A percentile compares a stretch with the other conserved stretches of the same genome.
phyloP scores from a whole-genome alignment of 2,329 filamentous ascomycete genomes.

The Sordariomycetes sp. region DNA sequence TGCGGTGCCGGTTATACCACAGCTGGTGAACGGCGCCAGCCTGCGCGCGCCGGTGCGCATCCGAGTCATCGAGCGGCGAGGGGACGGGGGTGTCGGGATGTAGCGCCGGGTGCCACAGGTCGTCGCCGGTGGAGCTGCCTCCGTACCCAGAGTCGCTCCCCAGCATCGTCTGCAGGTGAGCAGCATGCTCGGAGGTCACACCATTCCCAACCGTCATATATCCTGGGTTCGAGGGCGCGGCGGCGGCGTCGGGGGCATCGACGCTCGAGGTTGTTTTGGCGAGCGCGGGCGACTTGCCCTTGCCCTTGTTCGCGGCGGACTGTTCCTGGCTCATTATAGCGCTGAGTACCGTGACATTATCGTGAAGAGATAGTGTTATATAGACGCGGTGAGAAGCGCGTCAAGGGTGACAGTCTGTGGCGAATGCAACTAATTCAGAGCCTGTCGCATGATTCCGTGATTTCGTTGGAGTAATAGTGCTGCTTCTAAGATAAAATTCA shows the following conservation, averaged over 20 bases:
- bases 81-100: constrained; percentile 10
- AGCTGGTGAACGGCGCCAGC: constrained; percentile 84
- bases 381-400: constrained; percentile 5
- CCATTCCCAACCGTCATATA: constrained; percentile 87
- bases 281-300: constrained; percentile 32
- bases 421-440: not conserved
- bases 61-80: constrained; percentile 10
- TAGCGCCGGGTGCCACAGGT: constrained; percentile 24
- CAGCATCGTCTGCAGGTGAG: constrained; percentile 66
- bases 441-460: constrained; percentile 3
- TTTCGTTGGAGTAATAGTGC: not conserved
- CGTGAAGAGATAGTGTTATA: constrained; percentile 7
- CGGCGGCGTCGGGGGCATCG: constrained; percentile 14
- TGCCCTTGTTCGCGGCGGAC: constrained; percentile 36
- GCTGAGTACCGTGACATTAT: constrained; percentile 20
- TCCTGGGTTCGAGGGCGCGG: constrained; percentile 31
- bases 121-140: constrained; percentile 59
- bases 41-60: constrained; percentile 32
- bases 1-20: constrained; percentile 87
- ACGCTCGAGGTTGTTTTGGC: constrained; percentile 11
- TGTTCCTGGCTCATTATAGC: constrained; percentile 46
- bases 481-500: not conserved
- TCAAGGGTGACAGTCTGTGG: not conserved
- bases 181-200: constrained; percentile 67
- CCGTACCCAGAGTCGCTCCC: constrained; percentile 89